Conservation (phyloP, 2,329 filamentous ascomycete species). For the Zalaria sp. region DNA sequence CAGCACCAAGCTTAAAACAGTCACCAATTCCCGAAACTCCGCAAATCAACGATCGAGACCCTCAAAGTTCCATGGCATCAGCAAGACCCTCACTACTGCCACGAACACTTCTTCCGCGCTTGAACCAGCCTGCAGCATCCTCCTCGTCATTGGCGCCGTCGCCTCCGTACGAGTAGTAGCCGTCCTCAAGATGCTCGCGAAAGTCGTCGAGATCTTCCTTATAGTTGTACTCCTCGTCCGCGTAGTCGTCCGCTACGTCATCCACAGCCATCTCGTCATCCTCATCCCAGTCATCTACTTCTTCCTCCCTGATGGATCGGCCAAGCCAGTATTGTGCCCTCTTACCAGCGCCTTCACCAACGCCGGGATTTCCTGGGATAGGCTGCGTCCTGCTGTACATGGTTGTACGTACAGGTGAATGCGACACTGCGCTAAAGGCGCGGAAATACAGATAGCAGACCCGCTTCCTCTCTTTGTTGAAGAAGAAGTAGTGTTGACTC, state of each 20-base stretch:
- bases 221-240: conserved; percentile 17
- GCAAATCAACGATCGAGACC: no score
- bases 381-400: conserved; percentile 19
- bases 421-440: conserved; percentile 65
- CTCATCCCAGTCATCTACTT: conserved; percentile 7
- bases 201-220: conserved; percentile 20
- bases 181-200: conserved; percentile 17
- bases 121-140: conserved; percentile 7
- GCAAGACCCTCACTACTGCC: conserved; percentile 8
- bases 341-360: conserved; percentile 53
- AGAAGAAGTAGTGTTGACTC: conserved; percentile 95
- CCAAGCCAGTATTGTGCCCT: conserved; percentile 83
- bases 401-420: conserved; percentile 38
- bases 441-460: conserved; percentile 90
- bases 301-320: conserved; percentile 26
- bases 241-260: conserved; percentile 4
- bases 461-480: conserved; percentile 82
- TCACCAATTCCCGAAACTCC: no score
- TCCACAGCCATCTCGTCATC: conserved; percentile 14
- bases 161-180: conserved; percentile 10
- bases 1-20: no score
- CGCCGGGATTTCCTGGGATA: conserved; percentile 27
- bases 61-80: conserved; percentile 9
- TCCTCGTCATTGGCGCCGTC: conserved; percentile 12
- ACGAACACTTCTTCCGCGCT: conserved; percentile 4